Base-by-base conservation (phyloP, 2,329 filamentous ascomycete species). In the Decorospora gaudefroyi region DNA sequence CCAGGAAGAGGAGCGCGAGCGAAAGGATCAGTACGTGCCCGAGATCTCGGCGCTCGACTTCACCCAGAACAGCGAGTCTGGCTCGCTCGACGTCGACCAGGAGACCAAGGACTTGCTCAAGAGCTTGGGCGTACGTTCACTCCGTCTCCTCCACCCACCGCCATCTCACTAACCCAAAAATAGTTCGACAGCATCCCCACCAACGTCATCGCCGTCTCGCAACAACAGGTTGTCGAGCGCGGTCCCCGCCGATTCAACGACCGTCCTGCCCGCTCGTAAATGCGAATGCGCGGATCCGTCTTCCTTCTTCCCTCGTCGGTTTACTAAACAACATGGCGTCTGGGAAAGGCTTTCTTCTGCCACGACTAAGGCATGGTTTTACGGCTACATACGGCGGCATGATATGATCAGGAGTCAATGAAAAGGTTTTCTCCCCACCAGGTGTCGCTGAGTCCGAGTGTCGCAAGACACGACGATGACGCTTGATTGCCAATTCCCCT, bases 81-180 rank as follows among this genome's bases (percentile, higher is more conserved):
- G 93, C 71, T 86, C 91, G 77, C 84, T 99, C 69, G 92, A 97
- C 69, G 88, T 99, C 72, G 93, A 99, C 75, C 78, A 83, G 76
- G 93, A 99, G 82, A 99, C 93, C 76, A 97, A 96, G 87, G 93
- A 97, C 73, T 82, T 99, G 96, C 84, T 99, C 74, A 99, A 99
- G 89, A 89, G 87, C 83, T 84, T 99, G 70, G 93, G 93, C 77
- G 91, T 96, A 92, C 70, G 91, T 91, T 69, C 53, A 23, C 26
- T 12, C 22, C 16, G 21, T 5, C 11, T 17, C 11, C 13, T 16
- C 23, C 19, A 29, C n/a, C 11, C 13, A 5, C 3, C 13, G 16
- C 16, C 15, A 21, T 17, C n/a, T 16, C 28, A 35, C 55, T 61
- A 38, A 64, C 42, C 29, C 9, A 10, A 7, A 16, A 4, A 19